Evolutionary conservation across 2,329 filamentous ascomycete genomes (phyloP).

Genomic region (Triangularia setosa): DNA sequence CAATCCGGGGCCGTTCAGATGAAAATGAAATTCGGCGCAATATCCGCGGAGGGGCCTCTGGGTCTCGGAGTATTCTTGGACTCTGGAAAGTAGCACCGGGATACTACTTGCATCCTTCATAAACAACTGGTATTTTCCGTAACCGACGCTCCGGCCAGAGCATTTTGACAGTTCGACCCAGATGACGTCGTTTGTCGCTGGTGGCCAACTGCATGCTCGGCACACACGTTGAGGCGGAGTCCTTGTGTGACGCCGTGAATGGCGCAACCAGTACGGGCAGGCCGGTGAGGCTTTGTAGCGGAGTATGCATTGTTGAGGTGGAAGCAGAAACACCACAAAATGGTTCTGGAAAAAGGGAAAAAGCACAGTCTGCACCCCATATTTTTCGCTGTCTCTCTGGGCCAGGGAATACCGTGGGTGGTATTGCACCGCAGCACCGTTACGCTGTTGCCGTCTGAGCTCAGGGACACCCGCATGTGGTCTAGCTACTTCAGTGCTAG

Average conservation of each 20-base stretch:
- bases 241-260: background rate
- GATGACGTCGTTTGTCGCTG: background rate
- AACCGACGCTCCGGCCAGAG: too few species aligned
- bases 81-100: background rate
- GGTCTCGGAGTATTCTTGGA: constrained; percentile 6
- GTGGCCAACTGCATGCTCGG: background rate
- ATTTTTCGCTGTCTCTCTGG: constrained; percentile 1
- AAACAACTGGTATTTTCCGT: too few species aligned
- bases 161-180: background rate
- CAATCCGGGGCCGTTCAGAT: constrained; percentile 4
- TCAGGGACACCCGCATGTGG: constrained; percentile 12
- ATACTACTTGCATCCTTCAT: background rate
- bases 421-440: constrained; percentile 16
- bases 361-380: constrained; percentile 16
- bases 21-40: background rate
- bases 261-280: background rate
- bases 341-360: constrained; percentile 20
- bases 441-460: constrained; percentile 14
- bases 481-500: constrained; percentile 18
- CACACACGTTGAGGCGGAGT: background rate
- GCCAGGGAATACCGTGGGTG: constrained; percentile 7
- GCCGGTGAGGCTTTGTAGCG: background rate
- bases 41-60: constrained; percentile 1
- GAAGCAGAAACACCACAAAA: too few species aligned
- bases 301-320: background rate